These are phyloP conservation scores for Aspergillus coremiiformis DNA, from an alignment of 495 filamentous ascomycete species.

Conservation along the genomic window DNA sequence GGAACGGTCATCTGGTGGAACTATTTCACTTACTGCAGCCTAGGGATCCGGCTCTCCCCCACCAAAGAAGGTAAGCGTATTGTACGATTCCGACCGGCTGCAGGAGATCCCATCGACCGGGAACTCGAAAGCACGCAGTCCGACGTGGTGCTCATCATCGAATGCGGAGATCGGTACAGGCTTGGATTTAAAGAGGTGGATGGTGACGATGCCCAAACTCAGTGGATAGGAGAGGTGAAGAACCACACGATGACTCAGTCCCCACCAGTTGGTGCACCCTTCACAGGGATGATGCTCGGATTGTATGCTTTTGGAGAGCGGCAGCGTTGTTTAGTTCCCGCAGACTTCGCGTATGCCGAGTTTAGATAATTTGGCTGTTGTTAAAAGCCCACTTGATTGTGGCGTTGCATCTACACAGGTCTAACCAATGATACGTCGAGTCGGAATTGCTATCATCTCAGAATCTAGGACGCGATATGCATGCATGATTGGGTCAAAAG, in stretches of 20 bases:
- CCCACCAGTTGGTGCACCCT: slow-evolving; percentile 29
- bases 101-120: slow-evolving; percentile 10
- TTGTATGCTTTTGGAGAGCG: slow-evolving; percentile 39
- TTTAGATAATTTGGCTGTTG: slow-evolving; percentile 5
- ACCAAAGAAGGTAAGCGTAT: slow-evolving; percentile 11
- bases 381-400: no score
- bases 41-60: slow-evolving; percentile 24
- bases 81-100: slow-evolving; percentile 19
- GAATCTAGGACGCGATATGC: no score
- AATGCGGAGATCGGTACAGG: slow-evolving; percentile 24
- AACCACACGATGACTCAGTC: slow-evolving; percentile 26
- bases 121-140: not conserved
- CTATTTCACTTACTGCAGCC: slow-evolving; percentile 32
- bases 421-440: no score
- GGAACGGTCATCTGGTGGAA: slow-evolving; percentile 38
- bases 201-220: not conserved
- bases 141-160: slow-evolving; percentile 18
- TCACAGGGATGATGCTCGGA: slow-evolving; percentile 40
- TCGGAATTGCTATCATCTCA: no score
- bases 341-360: slow-evolving; percentile 35
- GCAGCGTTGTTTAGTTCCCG: slow-evolving; percentile 31
- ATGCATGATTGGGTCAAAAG: no score
- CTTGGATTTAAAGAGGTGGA: slow-evolving; percentile 23
- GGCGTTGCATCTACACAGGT: no score
- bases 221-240: slow-evolving; percentile 22